Evolutionary conservation across 1,139 yeast species (phyloP), one percentile per base, ranked within the genome.

Genomic region (Lodderomyces jiufengensis): DNA sequence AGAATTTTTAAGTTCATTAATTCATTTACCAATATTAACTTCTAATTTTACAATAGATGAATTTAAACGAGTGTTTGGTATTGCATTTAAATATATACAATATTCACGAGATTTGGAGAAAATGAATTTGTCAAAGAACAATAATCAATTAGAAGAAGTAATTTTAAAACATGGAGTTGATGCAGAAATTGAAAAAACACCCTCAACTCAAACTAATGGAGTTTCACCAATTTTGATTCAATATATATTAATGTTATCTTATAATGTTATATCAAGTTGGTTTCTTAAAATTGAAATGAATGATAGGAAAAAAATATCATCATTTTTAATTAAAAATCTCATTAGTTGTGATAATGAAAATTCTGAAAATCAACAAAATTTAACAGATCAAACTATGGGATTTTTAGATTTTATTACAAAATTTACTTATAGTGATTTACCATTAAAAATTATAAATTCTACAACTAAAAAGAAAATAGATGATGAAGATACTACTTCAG

Each of bases 51-150:
- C 86, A 3, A 71, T 73, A 27, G 95, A 84, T 37, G 95, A 87
- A 49, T 83, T 74, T 52, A 82, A 80, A 47, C 67, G 90, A 33
- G 86, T 87, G 1, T 84, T 86, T 62, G 95, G 86, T 0, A 84
- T 86, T 54, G 84, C 90, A 1, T 84, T 86, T 61, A 81, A 81
- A 48, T 83, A 80, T 49, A 82, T 86, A 39, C 86, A 84, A 50
- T 81, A 78, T 50, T 78, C 88, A 1, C 69, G 73, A 37, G 87
- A 84, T 48, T 55, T 70, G 29, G 54, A 57, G 29, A 58, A 53
- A 23, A 12, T 12, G 6, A 34, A 6, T 14, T 26, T 27, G 12
- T 16, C 33, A 20, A 28, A 21, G 18, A 36, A 39, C 4, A 29
- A 29, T 3, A 43, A 52, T 9, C 63, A 59, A 36, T 22, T 27